Conservation (phyloP, 176 grass and related monocot genomes). For the Pontederia paniculata region DNA sequence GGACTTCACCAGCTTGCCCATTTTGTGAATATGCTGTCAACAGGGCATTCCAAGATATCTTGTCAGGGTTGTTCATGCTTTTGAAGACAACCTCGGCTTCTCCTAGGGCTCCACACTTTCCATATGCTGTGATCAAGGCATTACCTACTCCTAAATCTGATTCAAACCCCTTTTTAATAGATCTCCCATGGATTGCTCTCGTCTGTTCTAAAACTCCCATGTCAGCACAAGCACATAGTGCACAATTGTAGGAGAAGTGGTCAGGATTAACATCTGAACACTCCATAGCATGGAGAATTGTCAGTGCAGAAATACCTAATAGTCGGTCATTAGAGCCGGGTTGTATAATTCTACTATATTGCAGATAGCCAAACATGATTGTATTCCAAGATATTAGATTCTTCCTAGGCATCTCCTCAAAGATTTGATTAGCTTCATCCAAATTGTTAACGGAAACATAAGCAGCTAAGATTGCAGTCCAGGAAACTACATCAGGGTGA, state of each 20-base stretch:
- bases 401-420: slow-evolving; percentile 12
- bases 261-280: slow-evolving; percentile 13
- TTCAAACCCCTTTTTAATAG: slow-evolving; percentile 12
- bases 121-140: slow-evolving; percentile 19
- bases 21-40: slow-evolving; percentile 25
- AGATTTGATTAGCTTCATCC: slow-evolving; percentile 12
- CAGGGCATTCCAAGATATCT: slow-evolving; percentile 24
- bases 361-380: slow-evolving; percentile 19
- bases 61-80: slow-evolving; percentile 9
- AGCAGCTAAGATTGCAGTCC: slow-evolving; percentile 22
- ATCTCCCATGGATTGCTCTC: slow-evolving; percentile 23
- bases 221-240: slow-evolving; percentile 15
- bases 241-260: slow-evolving; percentile 26
- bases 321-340: background rate
- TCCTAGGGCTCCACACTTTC: slow-evolving; percentile 22
- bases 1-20: slow-evolving; percentile 14
- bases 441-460: slow-evolving; percentile 10
- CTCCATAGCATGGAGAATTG: slow-evolving; percentile 14
- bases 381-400: slow-evolving; percentile 26
- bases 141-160: slow-evolving; percentile 21
- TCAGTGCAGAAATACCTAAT: background rate
- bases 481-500: slow-evolving; percentile 14
- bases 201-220: slow-evolving; percentile 12
- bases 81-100: slow-evolving; percentile 13
- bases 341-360: slow-evolving; percentile 11